Evolutionary conservation across 2,329 filamentous ascomycete genomes (phyloP), one percentile per base, ranked within the genome.

Genomic region (Colletotrichum sp.): DNA sequence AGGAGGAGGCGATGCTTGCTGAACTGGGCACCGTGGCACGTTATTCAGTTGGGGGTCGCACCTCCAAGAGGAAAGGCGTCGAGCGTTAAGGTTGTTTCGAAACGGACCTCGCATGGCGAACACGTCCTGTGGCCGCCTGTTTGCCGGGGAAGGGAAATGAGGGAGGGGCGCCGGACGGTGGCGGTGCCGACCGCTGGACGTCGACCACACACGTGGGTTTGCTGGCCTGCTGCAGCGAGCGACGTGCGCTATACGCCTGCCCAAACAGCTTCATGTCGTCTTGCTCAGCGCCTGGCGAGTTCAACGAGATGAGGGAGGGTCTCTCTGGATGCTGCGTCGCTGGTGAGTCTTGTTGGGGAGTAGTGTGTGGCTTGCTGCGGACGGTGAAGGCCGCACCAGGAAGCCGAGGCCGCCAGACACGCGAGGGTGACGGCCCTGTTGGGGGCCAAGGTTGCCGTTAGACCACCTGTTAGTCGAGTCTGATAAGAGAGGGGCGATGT

Each of bases 401-500:
- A 52, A 52, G 44, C n/a, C 44, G 25, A 64, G 39, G 48, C 55
- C 30, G 39, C 27, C 34, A 63, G 25, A 55, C 68, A 72, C n/a
- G 69, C 25, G 63, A 72, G 61, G 61, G 39, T 32, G 19, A n/a
- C 22, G n/a, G 25, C 27, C n/a, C n/a, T 39, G 36, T 48, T 64
- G 52, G 61, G 68, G 39, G 39, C 59, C 32, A 68, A 72, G 48
- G 11, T 22, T 63, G 57, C 32, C 70, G n/a, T 57, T 68, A 36
- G 59, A 63, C 55, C 32, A 63, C 55, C 44, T 48, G n/a, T 32
- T 59, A 64, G 63, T 63, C 67, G 57, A 55, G 63, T 32, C n/a
- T 65, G 71, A 68, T 69, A 73, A 73, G 73, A 69, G 73, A 75
- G 73, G 73, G 73, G 70, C 73, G 73, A 75, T 75, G 73, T 48